Evolutionary conservation across 1,284 basidiomycete species (phyloP).

Genomic region (Cryptococcus sp.): DNA sequence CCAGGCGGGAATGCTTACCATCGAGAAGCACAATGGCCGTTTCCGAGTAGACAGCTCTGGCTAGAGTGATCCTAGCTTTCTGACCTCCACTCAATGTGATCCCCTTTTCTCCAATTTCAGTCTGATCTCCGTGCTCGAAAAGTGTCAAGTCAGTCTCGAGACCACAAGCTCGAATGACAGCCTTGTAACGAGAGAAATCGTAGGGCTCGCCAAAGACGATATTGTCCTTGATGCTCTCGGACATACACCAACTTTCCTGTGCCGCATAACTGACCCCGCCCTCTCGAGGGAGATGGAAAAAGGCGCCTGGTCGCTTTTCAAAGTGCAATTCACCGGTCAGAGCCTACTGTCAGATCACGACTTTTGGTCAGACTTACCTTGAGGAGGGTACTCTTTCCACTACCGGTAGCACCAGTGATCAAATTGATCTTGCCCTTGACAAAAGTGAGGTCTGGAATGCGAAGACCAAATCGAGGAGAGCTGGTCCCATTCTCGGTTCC

Average conservation of each 20-base stretch:
- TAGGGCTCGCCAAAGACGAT: slow-evolving; percentile 56
- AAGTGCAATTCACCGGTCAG: slow-evolving; percentile 53
- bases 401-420: slow-evolving; percentile 58
- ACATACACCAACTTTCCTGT: slow-evolving; percentile 66
- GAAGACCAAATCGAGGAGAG: slow-evolving; percentile 51
- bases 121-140: slow-evolving; percentile 67
- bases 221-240: slow-evolving; percentile 55
- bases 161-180: slow-evolving; percentile 61
- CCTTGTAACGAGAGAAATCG: slow-evolving; percentile 54
- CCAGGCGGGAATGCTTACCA: slow-evolving; percentile 25
- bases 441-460: slow-evolving; percentile 57
- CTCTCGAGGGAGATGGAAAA: slow-evolving; percentile 62
- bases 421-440: slow-evolving; percentile 58
- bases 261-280: slow-evolving; percentile 68
- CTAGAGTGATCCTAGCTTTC: slow-evolving; percentile 65
- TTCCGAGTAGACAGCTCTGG: slow-evolving; percentile 63
- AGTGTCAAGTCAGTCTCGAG: slow-evolving; percentile 61
- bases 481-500: slow-evolving; percentile 23
- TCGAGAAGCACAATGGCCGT: slow-evolving; percentile 59
- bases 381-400: slow-evolving; percentile 46
- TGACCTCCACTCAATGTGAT: slow-evolving; percentile 60
- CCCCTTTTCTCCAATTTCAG: slow-evolving; percentile 56
- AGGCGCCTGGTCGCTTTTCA: slow-evolving; percentile 54
- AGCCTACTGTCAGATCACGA: slow-evolving; percentile 40
- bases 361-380: slow-evolving; percentile 18